Percentiles rank a stretch among this genome's conserved stretches.
These are phyloP conservation scores for Leishmania lainsoni DNA, from an alignment of 208 protist species.

Conservation along the genomic window DNA sequence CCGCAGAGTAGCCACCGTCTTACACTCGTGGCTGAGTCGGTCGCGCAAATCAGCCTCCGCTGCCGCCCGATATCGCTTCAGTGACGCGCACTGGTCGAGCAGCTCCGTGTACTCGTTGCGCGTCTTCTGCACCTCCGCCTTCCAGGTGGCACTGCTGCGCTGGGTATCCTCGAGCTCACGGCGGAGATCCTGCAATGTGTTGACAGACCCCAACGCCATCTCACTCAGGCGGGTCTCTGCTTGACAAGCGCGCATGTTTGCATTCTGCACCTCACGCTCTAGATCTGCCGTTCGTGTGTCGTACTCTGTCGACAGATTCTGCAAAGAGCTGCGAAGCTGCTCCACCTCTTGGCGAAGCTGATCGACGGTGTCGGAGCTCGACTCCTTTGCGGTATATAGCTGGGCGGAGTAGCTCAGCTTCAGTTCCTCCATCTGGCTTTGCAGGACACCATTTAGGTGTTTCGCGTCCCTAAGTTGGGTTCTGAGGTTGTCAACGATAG, in stretches of 20 bases:
- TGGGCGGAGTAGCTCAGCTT: slow-evolving; percentile 29
- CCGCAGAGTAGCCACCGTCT: slow-evolving; percentile 12
- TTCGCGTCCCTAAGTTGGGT: slow-evolving; percentile 30
- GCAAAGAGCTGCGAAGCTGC: slow-evolving; percentile 45
- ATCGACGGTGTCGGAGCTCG: slow-evolving; percentile 30
- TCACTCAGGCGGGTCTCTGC: slow-evolving; percentile 64
- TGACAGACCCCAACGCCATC: slow-evolving; percentile 39
- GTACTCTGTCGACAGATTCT: slow-evolving; percentile 47
- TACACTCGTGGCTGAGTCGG: slow-evolving; percentile 15
- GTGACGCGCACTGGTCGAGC: slow-evolving; percentile 34
- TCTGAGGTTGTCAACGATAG: slow-evolving; percentile 31
- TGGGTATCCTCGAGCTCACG: slow-evolving; percentile 63
- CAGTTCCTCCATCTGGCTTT: slow-evolving; percentile 38
- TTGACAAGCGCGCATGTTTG: slow-evolving; percentile 51
- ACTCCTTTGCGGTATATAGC: slow-evolving; percentile 37
- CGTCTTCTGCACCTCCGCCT: slow-evolving; percentile 33
- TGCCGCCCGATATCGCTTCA: slow-evolving; percentile 34
- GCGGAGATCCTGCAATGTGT: slow-evolving; percentile 54
- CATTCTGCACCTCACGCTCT: slow-evolving; percentile 56
- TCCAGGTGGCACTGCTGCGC: slow-evolving; percentile 36
- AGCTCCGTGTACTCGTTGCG: slow-evolving; percentile 40
- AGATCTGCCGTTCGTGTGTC: slow-evolving; percentile 50
- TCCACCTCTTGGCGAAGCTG: slow-evolving; percentile 54
- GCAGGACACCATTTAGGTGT: slow-evolving; percentile 27
- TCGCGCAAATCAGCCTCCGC: slow-evolving; percentile 31